Evolutionary conservation across 2,329 filamentous ascomycete species (phyloP).

Genomic region (Penicillium capsulatum): DNA sequence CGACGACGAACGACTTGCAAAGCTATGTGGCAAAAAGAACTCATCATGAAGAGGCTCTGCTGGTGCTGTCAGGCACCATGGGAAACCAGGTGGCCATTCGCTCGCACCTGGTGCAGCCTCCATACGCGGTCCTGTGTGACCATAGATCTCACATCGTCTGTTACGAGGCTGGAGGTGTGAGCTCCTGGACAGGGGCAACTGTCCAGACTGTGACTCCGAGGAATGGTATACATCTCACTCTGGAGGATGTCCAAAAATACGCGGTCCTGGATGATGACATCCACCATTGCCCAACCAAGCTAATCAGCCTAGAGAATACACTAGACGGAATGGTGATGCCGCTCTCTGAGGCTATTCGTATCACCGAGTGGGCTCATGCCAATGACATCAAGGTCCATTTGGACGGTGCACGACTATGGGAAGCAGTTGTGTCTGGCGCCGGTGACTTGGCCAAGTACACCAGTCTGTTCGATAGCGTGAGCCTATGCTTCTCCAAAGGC

Average conservation of each 20-base stretch:
- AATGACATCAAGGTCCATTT: constrained; percentile 67
- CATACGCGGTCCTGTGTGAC: constrained; percentile 76
- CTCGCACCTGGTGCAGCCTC: constrained; percentile 71
- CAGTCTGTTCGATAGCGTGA: constrained; percentile 67
- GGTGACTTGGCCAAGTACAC: constrained; percentile 65
- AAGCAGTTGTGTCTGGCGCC: constrained; percentile 68
- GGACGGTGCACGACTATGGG: constrained; percentile 78
- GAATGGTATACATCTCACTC: constrained; percentile 69
- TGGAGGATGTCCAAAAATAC: constrained; percentile 68
- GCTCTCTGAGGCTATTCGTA: constrained; percentile 63
- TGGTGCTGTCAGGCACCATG: constrained; percentile 90
- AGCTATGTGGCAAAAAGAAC: constrained; percentile 67
- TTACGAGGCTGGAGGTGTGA: constrained; percentile 62
- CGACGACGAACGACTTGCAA: constrained; percentile 72
- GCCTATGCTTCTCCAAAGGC: constrained; percentile 76
- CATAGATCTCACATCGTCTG: constrained; percentile 71
- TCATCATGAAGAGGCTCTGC: constrained; percentile 69
- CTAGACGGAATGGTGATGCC: constrained; percentile 76
- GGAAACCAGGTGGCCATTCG: constrained; percentile 84
- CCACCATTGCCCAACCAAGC: constrained; percentile 71
- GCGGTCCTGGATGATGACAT: constrained; percentile 63
- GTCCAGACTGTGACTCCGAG: constrained; percentile 62
- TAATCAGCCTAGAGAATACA: constrained; percentile 84
- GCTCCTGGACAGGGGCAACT: constrained; percentile 66
- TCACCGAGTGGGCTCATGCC: constrained; percentile 64